These are phyloP conservation scores for Neotropicomus parvogracilis DNA, from an alignment of 1,284 basidiomycete species.

Conservation along the genomic window DNA sequence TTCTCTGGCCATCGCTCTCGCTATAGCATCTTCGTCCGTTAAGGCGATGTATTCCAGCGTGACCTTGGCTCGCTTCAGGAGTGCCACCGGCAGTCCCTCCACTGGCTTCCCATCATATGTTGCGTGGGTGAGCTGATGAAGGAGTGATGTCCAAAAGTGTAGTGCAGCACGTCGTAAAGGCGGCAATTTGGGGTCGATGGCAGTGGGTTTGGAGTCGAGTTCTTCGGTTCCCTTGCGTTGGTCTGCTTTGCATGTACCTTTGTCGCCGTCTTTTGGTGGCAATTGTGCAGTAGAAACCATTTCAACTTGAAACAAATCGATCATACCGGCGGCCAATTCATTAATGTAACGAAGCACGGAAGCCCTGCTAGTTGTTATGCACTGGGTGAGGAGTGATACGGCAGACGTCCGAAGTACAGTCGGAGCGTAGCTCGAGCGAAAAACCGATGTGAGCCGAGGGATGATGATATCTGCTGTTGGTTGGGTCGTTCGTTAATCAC, in stretches of 20 bases:
- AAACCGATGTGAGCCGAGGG: slow-evolving; percentile 60
- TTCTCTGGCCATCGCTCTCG: slow-evolving; percentile 78
- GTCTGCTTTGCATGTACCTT: slow-evolving; percentile 16
- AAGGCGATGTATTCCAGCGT: slow-evolving; percentile 69
- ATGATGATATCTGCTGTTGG: slow-evolving; percentile 64
- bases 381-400: slow-evolving; percentile 77
- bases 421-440: slow-evolving; percentile 59
- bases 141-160: slow-evolving; percentile 68
- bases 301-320: slow-evolving; percentile 81
- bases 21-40: slow-evolving; percentile 72
- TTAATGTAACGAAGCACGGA: slow-evolving; percentile 61
- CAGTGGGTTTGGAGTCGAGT: slow-evolving; percentile 46
- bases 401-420: slow-evolving; percentile 77
- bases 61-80: slow-evolving; percentile 52
- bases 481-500: slow-evolving; percentile 6
- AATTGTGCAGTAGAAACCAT: slow-evolving; percentile 37
- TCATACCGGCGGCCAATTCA: slow-evolving; percentile 62
- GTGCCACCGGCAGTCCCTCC: slow-evolving; percentile 34
- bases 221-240: slow-evolving; percentile 14
- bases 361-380: slow-evolving; percentile 59
- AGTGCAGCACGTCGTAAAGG: slow-evolving; percentile 79
- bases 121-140: slow-evolving; percentile 50
- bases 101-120: slow-evolving; percentile 39
- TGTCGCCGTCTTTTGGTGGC: slow-evolving; percentile 12
- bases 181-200: slow-evolving; percentile 68